Evolutionary conservation across 2,329 filamentous ascomycete species (phyloP).

Genomic region (Hymenoscyphus repandus): DNA sequence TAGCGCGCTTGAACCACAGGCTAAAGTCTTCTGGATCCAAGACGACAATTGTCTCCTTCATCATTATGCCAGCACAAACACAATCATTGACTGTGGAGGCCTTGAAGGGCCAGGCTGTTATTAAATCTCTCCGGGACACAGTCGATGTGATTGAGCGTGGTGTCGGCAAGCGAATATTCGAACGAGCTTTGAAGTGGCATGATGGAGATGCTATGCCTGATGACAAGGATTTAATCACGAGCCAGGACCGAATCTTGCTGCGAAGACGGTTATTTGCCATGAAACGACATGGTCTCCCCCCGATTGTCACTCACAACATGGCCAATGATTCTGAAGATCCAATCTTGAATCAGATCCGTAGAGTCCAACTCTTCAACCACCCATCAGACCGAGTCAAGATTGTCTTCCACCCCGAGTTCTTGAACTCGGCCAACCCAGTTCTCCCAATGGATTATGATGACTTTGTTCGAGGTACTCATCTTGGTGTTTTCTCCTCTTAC

Average conservation of each 20-base stretch:
- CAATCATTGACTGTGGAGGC: slow-evolving; percentile 92
- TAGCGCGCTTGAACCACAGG: slow-evolving; percentile 89
- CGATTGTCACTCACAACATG: slow-evolving; percentile 99
- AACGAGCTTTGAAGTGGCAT: slow-evolving; percentile 90
- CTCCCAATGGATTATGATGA: slow-evolving; percentile 96
- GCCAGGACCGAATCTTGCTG: slow-evolving; percentile 86
- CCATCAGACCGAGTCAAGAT: slow-evolving; percentile 93
- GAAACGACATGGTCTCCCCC: slow-evolving; percentile 85
- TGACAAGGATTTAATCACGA: slow-evolving; percentile 91
- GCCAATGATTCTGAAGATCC: slow-evolving; percentile 89
- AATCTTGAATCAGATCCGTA: slow-evolving; percentile 89
- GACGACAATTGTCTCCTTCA: slow-evolving; percentile 92
- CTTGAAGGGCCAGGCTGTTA: slow-evolving; percentile 92
- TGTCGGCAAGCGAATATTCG: slow-evolving; percentile 90
- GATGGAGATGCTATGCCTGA: slow-evolving; percentile 91
- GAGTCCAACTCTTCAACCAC: slow-evolving; percentile 96
- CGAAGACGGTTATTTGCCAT: slow-evolving; percentile 91
- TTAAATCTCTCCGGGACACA: slow-evolving; percentile 92
- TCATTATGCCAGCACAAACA: slow-evolving; percentile 98
- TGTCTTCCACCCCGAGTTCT: slow-evolving; percentile 95
- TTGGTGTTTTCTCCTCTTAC: slow-evolving; percentile 95
- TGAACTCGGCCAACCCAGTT: slow-evolving; percentile 93
- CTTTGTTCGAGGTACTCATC: slow-evolving; percentile 92
- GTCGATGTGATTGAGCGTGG: slow-evolving; percentile 88
- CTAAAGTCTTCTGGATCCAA: slow-evolving; percentile 82